Base-by-base conservation (phyloP, 305 asterid genomes). In the Fraxinus velutina region DNA sequence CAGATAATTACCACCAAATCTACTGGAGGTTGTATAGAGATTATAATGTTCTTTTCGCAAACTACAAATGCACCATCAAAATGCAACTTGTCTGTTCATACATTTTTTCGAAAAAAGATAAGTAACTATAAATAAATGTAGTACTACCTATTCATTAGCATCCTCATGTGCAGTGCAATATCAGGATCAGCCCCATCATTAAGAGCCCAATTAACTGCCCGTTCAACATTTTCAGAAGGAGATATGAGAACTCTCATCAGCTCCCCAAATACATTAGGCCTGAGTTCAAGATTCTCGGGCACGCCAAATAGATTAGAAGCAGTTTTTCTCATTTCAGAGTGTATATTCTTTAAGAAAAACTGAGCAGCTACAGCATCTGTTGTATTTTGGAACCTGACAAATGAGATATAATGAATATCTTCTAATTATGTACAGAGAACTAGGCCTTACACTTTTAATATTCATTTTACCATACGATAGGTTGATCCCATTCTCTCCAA, bases 331-430 rank as follows among this genome's bases (percentile, higher is more conserved):
- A 94, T 96, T 78, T 90, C 92, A 60, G 78, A 77, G 86, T 96
- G 97, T 77, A 90, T 75, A 79, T 88, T 96, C 90, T 94, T 96
- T 75, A 96, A 87, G 94, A 96, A 96, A 88, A 94, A 94, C 83
- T 96, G 99, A 79, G 92, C 93, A 83, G 97, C 97, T 81, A 93
- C 94, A 64, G 99, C 97, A 91, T 96, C 99, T 39, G 99, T 96
- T 21, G 98, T 80, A 83, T 96, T 94, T 82, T 96, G 99, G 84
- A 96, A 90, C 99, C 99, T 96, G 90, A 83, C 50, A 76, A 81
- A 82, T 37, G 68, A 60, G 21, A 83, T 70, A 78, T 70, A 78
- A 64, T 36, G 82, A 81, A 70, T 55, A 27, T 64, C 50, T 34
- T 66, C 21, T 29, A 50, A 83, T 77, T 75, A 80, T 68, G 34